phyloP scores from a whole-genome alignment of 257 asterid species.

The Rehmannia glutinosa region DNA sequence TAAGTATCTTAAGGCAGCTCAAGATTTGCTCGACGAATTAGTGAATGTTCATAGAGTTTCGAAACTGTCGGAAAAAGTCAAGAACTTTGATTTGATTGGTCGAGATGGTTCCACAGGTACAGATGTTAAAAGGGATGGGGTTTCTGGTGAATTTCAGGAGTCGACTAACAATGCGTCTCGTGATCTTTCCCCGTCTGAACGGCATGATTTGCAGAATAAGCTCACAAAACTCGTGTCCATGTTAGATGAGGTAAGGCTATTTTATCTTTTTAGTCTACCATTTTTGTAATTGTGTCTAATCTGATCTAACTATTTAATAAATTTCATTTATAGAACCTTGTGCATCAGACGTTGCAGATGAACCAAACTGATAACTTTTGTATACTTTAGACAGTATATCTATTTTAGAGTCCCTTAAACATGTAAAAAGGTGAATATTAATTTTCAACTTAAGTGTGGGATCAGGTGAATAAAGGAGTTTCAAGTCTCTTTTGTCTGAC shows the following conservation, averaged over 20 bases:
- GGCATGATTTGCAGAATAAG: conserved; percentile 56
- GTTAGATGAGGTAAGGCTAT: conserved; percentile 55
- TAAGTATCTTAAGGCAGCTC: conserved; percentile 60
- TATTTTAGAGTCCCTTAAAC: no score
- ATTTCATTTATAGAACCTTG: no score
- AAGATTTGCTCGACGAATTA: conserved; percentile 57
- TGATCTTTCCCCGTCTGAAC: conserved; percentile 49
- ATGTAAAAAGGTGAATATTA: no score
- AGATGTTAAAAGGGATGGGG: conserved; percentile 27
- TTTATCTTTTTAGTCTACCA: no score
- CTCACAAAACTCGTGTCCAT: conserved; percentile 49
- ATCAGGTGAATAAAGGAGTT: no score
- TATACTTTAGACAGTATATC: no score
- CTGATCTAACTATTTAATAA: no score
- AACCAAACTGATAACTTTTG: no score
- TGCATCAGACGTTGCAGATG: no score
- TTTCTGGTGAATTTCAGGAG: conserved; percentile 28
- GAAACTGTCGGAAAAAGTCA: conserved; percentile 25
- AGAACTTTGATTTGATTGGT: conserved; percentile 20
- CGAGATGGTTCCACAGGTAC: conserved; percentile 26
- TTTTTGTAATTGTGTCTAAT: no score
- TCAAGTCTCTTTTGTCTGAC: no score
- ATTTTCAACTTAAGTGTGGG: no score
- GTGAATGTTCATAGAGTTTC: conserved; percentile 44
- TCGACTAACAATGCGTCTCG: conserved; percentile 16